Base-by-base conservation (phyloP, 805 yeast genomes). In the Cyberlindnera bimundalis region DNA sequence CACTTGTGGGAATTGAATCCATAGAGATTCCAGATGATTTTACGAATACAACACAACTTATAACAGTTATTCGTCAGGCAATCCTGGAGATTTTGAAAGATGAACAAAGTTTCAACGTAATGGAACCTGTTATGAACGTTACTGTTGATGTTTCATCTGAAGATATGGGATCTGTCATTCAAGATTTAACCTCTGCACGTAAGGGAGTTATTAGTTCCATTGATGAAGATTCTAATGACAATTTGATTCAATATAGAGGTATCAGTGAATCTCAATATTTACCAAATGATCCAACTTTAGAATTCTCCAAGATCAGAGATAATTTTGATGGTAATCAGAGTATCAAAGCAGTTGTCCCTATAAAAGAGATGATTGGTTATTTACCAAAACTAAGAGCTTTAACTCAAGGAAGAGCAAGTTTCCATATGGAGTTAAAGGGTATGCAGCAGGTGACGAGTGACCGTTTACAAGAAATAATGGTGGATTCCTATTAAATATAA, bases 341-440 rank as follows among this genome's bases (percentile, higher is more conserved):
- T 7, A 76, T 93, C 25, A 67, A 67, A n/a, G 96, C 96, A 0
- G 76, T 73, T 37, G 90, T 89, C 0, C 97, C 99, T 4, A 67
- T 93, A 56, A 73, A 81, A 45, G 95, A 84, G 46, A 89, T 93
- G 96, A 76, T 89, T 35, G 96, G 97, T 0, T 93, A 93, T 59
- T 70, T 88, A 43, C 78, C 81, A 10, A 77, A 76, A 46, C 66
- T 93, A 33, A 66, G 98, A 52, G 81, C 93, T 27, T 66, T 89
- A 51, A 90, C 97, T 0, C 89, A 88, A 56, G 99, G 99, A 2
- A 71, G 96, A 31, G 96, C 90, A 2, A 74, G 79, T 2, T 89
- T 85, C 60, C 78, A 79, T 45, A 86, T 91, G 96, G 72, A 76
- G 12, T 84, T 81, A 49, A 61, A 69, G 29, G 85, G 88, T 3